phyloP scores from a whole-genome alignment of 768 basidiomycete species.

The Chlorophyllum brunneum region DNA sequence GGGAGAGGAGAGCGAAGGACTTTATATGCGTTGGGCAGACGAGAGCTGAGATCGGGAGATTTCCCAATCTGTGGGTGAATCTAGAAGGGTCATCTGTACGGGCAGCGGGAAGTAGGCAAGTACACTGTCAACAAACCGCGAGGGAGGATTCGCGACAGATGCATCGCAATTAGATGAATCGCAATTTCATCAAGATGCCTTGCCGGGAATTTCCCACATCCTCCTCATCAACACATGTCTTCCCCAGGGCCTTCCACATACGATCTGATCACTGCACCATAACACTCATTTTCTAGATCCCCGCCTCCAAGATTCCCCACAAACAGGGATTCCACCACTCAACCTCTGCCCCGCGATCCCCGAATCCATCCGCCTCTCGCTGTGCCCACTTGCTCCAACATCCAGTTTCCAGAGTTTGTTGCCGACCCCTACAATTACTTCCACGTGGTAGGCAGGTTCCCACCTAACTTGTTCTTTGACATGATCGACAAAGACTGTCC shows the following conservation, averaged over 20 bases:
- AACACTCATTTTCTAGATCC: constrained; percentile 30
- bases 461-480: neutral
- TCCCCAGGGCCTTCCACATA: neutral
- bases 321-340: constrained; percentile 7
- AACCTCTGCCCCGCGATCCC: neutral
- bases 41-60: constrained; percentile 10
- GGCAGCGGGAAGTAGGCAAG: constrained; percentile 15
- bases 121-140: constrained; percentile 25
- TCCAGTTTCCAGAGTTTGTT: neutral
- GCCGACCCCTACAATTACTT: constrained; percentile 16
- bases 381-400: neutral
- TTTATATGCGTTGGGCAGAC: constrained; percentile 11
- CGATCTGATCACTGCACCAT: constrained; percentile 15
- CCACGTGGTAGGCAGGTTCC: constrained; percentile 20
- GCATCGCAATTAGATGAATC: constrained; percentile 25
- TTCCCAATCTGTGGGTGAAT: constrained; percentile 10
- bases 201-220: constrained; percentile 15
- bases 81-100: constrained; percentile 8
- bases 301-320: constrained; percentile 19
- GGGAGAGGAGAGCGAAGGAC: constrained; percentile 7
- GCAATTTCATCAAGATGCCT: constrained; percentile 17
- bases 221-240: constrained; percentile 11
- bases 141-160: constrained; percentile 30
- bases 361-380: neutral
- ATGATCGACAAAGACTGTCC: constrained; percentile 17